Percentiles rank a stretch among this genome's conserved stretches.
These are phyloP conservation scores for Leonotis leonurus DNA, from an alignment of 257 asterid species.

Conservation along the genomic window DNA sequence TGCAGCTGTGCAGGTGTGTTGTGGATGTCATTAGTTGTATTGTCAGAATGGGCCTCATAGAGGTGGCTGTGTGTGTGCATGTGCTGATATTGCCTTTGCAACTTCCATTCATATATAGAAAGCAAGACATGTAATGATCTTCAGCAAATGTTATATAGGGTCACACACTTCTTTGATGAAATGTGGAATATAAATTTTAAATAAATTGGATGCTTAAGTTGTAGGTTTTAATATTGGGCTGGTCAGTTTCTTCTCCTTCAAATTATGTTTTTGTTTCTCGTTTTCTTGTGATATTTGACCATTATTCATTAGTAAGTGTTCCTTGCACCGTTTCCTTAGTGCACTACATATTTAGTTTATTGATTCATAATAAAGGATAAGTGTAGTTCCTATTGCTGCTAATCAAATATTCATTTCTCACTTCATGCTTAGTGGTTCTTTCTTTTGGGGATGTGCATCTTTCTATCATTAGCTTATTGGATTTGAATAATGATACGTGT, in stretches of 20 bases:
- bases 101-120: background rate
- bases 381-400: background rate
- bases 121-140: background rate
- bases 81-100: background rate
- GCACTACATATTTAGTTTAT: too few species aligned
- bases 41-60: background rate
- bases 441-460: too few species aligned
- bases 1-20: conserved; percentile 81
- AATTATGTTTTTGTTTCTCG: conserved; percentile 9
- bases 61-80: background rate
- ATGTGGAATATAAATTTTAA: too few species aligned
- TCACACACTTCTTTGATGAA: background rate
- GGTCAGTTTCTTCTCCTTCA: background rate
- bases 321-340: too few species aligned
- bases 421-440: too few species aligned
- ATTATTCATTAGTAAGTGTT: too few species aligned
- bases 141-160: background rate
- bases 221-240: conserved; percentile 1
- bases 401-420: too few species aligned
- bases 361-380: background rate
- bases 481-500: conserved; percentile 9
- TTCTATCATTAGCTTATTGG: conserved; percentile 2
- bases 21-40: too few species aligned
- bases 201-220: background rate
- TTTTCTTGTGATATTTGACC: background rate